Evolutionary conservation across 192 early-diverging fungal genomes (phyloP).

Genomic region (Podochytrium sp.): DNA sequence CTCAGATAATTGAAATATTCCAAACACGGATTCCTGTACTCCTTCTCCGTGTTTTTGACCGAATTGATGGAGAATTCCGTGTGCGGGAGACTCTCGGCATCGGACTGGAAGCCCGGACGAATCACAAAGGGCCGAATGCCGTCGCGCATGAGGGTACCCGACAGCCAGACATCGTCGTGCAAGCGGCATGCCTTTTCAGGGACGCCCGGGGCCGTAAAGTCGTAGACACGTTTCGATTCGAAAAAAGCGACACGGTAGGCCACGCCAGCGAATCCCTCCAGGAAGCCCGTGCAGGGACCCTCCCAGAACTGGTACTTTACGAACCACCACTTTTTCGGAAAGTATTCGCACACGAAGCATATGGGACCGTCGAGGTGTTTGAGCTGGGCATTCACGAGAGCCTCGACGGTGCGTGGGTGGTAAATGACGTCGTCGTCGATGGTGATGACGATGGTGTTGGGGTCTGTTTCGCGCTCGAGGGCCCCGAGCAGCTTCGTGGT

Average conservation of each 20-base stretch:
- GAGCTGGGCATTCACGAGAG: conserved; percentile 16
- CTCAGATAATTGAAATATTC: conserved; percentile 1
- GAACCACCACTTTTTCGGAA: conserved; percentile 14
- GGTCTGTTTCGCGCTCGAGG: conserved; percentile 18
- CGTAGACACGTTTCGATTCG: not conserved
- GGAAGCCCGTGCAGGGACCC: conserved; percentile 26
- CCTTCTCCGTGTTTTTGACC: conserved; percentile 2
- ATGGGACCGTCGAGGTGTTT: not conserved
- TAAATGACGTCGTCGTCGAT: conserved; percentile 27
- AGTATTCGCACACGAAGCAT: conserved; percentile 30
- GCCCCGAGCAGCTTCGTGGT: conserved; percentile 28
- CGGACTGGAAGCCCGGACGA: conserved; percentile 10
- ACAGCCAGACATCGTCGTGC: conserved; percentile 34
- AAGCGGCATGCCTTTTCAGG: not conserved
- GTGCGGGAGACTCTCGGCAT: not conserved
- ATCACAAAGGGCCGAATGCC: conserved; percentile 24
- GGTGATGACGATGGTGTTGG: conserved; percentile 19
- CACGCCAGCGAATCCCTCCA: conserved; percentile 24
- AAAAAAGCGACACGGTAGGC: conserved; percentile 30
- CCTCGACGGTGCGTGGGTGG: not conserved
- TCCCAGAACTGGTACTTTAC: not conserved
- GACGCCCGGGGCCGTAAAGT: not conserved
- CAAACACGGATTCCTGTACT: conserved; percentile 25
- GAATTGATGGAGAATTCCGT: conserved; percentile 22
- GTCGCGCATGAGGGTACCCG: conserved; percentile 7